Evolutionary conservation across 2,329 filamentous ascomycete genomes (phyloP).

Genomic region (Rhinocladiella mackenziei): DNA sequence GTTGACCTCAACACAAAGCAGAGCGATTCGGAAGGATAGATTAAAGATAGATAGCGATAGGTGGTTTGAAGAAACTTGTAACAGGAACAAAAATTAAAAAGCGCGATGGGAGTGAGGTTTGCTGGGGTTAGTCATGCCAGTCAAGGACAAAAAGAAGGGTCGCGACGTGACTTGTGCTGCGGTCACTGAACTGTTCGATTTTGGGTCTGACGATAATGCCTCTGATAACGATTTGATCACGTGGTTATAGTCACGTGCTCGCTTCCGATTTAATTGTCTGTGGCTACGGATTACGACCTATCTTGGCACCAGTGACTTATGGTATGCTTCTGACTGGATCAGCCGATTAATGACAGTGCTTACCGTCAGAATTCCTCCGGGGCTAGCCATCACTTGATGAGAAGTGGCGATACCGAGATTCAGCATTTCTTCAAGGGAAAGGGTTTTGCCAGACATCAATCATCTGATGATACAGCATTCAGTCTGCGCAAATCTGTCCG

Average conservation of each 20-base stretch:
- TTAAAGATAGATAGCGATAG: constrained; percentile 10
- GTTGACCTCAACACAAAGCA: constrained; percentile 3
- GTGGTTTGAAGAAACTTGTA: constrained; percentile 2
- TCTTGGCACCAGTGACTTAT: no score
- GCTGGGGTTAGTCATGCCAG: constrained; percentile 9
- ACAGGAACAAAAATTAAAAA: constrained; percentile 2
- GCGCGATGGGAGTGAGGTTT: constrained; percentile 5
- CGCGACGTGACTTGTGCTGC: background rate
- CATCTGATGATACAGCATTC: no score
- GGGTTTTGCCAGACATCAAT: no score
- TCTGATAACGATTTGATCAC: constrained; percentile 1
- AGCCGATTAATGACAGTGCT: no score
- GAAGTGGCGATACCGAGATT: no score
- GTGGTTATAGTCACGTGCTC: background rate
- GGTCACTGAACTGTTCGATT: background rate
- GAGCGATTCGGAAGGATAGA: constrained; percentile 4
- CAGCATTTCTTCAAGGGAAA: no score
- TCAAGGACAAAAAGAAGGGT: no score
- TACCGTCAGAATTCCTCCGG: no score
- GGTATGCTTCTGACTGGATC: background rate
- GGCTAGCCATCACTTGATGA: no score
- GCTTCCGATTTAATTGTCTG: no score
- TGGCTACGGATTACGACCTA: no score
- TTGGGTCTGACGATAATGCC: background rate
- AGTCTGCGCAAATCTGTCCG: no score